Evolutionary conservation across 2,329 filamentous ascomycete genomes (phyloP), one percentile per base, ranked within the genome.

Genomic region (Diaporthe sp.): DNA sequence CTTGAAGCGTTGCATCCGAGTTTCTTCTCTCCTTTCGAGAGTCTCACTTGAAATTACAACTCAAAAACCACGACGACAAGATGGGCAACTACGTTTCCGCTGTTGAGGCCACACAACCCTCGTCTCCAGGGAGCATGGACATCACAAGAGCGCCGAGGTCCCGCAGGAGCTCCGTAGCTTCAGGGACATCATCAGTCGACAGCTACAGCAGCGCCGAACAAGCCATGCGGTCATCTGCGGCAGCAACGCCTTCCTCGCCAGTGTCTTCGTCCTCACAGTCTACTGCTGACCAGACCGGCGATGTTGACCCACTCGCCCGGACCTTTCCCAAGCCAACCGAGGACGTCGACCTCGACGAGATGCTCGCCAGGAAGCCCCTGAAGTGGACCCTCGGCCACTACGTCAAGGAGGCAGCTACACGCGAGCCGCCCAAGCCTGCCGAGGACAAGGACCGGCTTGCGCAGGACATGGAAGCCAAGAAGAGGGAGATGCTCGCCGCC

Each of bases 381-480:
- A 82, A 79, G 78, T 81, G 84, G 83, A 76, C 86, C 80, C 76
- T 89, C 80, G 84, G 84, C 81, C 73, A 85, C 79, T 83, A 80
- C 73, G 77, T 80, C 65, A 82, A 80, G 76, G 78, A 81, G 62
- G 59, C 75, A 65, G 65, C 77, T 76, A 79, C 80, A 39, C 75
- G 79, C 73, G 82, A 81, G 76, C 34, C 49, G 1, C 78, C 77
- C 75, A 76, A 78, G 58, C 25, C 78, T 34, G 79, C 78, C 17
- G 74, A 82, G 25, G 79, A 82, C 75, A 80, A 82, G 61, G 84
- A 85, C 61, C 80, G 82, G 75, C 82, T 84, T 53, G 81, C 81
- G 22, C 81, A 80, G 75, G 84, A 86, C 61, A 83, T 90, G 53
- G 87, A 88, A 71, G 83, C 84, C 49, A 84, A 84, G 39, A 91